Percentiles rank a stretch among this genome's conserved stretches.
phyloP scores from a whole-genome alignment of 495 filamentous ascomycete genomes.

The Cladorrhinum samala region DNA sequence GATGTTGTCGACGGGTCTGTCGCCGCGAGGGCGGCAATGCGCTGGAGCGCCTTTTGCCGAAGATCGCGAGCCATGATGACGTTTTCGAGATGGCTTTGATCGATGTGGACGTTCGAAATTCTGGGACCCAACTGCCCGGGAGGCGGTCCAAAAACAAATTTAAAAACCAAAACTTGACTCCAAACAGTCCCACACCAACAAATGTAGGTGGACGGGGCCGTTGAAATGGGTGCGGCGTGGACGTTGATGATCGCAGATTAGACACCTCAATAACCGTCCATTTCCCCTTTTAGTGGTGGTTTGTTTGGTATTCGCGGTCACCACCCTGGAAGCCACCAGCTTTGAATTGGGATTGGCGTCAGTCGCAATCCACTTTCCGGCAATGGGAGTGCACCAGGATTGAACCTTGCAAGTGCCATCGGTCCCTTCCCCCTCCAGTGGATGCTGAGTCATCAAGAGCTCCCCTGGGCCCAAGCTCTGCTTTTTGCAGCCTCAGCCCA shows the following conservation, averaged over 20 bases:
- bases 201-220: too few species aligned
- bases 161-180: not conserved
- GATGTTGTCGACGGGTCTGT: conserved; percentile 37
- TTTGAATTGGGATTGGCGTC: not conserved
- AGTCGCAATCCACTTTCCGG: not conserved
- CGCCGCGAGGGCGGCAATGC: conserved; percentile 60
- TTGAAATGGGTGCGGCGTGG: conserved; percentile 1
- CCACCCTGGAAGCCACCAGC: not conserved
- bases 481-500: conserved; percentile 2
- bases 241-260: not conserved
- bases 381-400: not conserved
- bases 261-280: conserved; percentile 1
- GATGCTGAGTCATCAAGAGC: conserved; percentile 27
- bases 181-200: not conserved
- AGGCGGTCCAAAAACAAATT: not conserved
- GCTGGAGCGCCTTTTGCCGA: conserved; percentile 60
- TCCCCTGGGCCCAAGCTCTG: conserved; percentile 4
- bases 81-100: not conserved
- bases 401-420: not conserved
- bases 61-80: conserved; percentile 44
- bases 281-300: conserved; percentile 4
- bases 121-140: too few species aligned
- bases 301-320: too few species aligned
- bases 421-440: too few species aligned
- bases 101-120: too few species aligned